Base-by-base conservation (phyloP, 805 yeast species). In the Kluyveromyces lactis region DNA sequence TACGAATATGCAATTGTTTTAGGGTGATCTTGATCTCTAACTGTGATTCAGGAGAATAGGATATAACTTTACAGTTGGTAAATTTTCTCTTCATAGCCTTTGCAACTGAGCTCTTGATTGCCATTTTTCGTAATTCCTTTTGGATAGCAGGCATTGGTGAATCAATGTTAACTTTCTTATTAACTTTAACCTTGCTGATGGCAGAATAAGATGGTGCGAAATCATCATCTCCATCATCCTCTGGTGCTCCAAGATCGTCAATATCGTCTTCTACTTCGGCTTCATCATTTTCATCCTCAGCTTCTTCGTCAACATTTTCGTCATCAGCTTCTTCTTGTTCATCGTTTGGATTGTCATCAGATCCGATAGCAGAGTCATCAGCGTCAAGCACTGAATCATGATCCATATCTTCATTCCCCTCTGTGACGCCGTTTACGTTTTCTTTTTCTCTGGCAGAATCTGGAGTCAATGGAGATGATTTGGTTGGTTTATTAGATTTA, bases 1-100 rank as follows among this genome's bases (percentile, higher is more conserved):
- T 52, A 39, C 51, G 56, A 9, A 51, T 53, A 46, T 60, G 64
- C 31, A 48, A 53, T 40, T 60, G 64, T 44, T 60, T 60, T 38
- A 60, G 45, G 8, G 63, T 58, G 18, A 60, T 43, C 40, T 53
- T 58, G n/a, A 56, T 41, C 31, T 45, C 45, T 18, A 50, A 40
- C 30, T 48, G 45, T 10, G 40, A 45, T 26, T 46, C 52, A 11
- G 51, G 52, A 30, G 38, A 42, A 34, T 55, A 53, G 6, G 56
- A 58, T n/a, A 45, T 40, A 13, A 60, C 52, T 10, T 51, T 47
- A 19, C 56, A 49, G 38, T 56, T 59, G 2, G 62, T 56, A 39
- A 56, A 58, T 35, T 56, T 52, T 40, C 64, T 55, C 42, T 60
- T 60, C 42, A 55, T 58, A 13, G 46, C 49, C 40, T 53, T 55